Evolutionary conservation across 108 stramenopile species (phyloP).

Genomic region (Pseudonitzschia multiseries): DNA sequence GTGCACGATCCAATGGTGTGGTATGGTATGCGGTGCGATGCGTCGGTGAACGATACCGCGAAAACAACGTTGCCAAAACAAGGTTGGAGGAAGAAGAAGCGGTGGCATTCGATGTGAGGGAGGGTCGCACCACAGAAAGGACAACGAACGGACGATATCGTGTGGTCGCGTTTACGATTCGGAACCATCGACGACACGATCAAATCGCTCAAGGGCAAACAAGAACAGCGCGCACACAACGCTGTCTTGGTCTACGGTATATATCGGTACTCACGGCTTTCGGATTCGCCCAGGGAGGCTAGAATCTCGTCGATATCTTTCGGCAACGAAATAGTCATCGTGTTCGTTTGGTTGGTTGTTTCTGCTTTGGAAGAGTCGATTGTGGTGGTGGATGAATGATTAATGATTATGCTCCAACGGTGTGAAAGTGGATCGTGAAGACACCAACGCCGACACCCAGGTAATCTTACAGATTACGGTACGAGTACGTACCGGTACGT

Average conservation of each 20-base stretch:
- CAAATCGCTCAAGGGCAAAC: no score
- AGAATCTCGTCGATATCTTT: constrained; percentile 6
- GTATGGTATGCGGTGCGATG: no score
- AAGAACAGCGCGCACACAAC: no score
- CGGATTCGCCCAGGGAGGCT: constrained; percentile 9
- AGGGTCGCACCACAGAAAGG: not conserved
- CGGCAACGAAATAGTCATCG: not conserved
- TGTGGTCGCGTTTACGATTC: not conserved
- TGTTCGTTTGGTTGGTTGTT: not conserved
- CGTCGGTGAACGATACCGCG: no score
- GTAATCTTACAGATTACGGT: no score
- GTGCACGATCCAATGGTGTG: no score
- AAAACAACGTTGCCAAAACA: not conserved
- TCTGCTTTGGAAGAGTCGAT: not conserved
- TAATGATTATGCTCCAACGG: no score
- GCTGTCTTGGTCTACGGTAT: not conserved
- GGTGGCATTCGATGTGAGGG: not conserved
- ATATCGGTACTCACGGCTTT: not conserved
- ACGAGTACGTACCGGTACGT: no score
- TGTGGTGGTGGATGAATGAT: no score
- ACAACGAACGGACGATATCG: not conserved
- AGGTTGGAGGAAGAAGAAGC: no score
- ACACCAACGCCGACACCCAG: no score
- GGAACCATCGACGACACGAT: not conserved
- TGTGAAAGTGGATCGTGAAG: no score